Evolutionary conservation across 805 yeast species (phyloP), one percentile per base, ranked within the genome.

Genomic region (Cyberlindnera americana): DNA sequence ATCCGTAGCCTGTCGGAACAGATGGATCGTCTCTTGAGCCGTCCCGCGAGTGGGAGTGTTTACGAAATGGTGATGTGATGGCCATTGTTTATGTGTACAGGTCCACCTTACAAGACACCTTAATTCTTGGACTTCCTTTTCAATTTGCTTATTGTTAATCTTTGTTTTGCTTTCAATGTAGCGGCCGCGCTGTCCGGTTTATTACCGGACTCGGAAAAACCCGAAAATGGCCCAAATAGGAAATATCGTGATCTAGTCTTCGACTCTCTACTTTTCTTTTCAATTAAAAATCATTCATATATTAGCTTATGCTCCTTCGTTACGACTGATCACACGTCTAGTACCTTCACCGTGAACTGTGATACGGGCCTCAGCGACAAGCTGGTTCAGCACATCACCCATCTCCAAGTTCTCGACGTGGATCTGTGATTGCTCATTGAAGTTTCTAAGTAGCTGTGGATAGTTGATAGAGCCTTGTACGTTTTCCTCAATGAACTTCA

Each of bases 361-460:
- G 19, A 88, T 62, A 54, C 75, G 76, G 40, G 83, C 85, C 54
- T 87, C 95, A 41, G 77, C 81, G 43, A 74, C 83, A 49, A 88
- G 67, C 43, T 85, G 67, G 43, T 80, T 70, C 44, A 88, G 59
- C 3, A 78, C 81, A 32, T 82, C 90, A 30, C 78, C 70, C 40
- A 88, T 68, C 41, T 86, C 95, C 35, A 68, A 53, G 54, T 82
- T 78, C 51, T 86, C 95, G 6, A 87, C 80, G 37, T 77, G 72
- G 34, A 72, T 72, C 10, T 78, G 70, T 19, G 78, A 68, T 50
- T 76, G 79, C 39, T 84, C 95, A 55, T 84, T 83, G 48, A 87
- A 64, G 48, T 67, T 73, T 30, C 74, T 68, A 23, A 77, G 64
- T 49, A 89, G 64, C 14, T 77, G 83, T 35, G 72, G 72, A 53